These are phyloP conservation scores for Nannochloropsis salina DNA, from an alignment of 108 stramenopile genomes.

Conservation along the genomic window DNA sequence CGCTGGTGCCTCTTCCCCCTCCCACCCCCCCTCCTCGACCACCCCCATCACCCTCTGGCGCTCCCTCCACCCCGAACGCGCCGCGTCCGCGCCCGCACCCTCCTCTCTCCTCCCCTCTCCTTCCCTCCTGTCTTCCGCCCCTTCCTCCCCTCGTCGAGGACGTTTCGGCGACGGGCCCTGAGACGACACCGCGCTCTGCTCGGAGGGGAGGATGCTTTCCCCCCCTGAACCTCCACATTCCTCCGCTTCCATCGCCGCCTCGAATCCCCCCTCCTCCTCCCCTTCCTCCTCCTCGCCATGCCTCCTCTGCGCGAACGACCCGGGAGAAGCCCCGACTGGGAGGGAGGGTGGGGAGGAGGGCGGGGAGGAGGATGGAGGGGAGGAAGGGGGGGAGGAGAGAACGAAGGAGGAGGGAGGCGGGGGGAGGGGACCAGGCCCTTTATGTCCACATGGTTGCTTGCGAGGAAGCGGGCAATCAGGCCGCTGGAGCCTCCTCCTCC, in stretches of 20 bases:
- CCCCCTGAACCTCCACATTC: background rate
- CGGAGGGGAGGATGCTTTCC: background rate
- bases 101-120: background rate
- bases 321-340: too few relatives aligned
- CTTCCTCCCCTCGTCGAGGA: background rate
- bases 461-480: constrained; percentile 10
- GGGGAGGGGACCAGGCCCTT: background rate
- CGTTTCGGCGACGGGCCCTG: background rate
- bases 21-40: background rate
- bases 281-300: background rate
- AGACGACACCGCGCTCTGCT: background rate
- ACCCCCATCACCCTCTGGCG: background rate
- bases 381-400: background rate
- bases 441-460: background rate
- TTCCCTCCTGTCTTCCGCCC: background rate
- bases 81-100: background rate
- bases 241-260: background rate
- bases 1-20: background rate
- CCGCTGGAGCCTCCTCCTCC: background rate
- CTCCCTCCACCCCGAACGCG: background rate
- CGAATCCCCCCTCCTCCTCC: background rate
- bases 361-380: background rate
- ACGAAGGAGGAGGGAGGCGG: background rate
- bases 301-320: too few relatives aligned
- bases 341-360: background rate